Evolutionary conservation across 1,284 basidiomycete genomes (phyloP).

Genomic region (Ustilago cynodontis): DNA sequence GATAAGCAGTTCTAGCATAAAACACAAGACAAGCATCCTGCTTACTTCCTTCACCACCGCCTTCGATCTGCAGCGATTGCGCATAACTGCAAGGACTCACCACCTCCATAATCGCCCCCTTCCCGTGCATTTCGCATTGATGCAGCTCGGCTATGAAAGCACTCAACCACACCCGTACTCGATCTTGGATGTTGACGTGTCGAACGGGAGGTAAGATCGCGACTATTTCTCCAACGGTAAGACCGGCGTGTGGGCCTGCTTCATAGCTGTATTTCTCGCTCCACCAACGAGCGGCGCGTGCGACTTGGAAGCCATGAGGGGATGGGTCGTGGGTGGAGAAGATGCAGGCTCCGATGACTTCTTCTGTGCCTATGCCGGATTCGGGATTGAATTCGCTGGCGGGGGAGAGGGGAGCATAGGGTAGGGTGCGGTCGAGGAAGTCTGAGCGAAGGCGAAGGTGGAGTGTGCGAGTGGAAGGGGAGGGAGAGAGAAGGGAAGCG

Average conservation of each 20-base stretch:
- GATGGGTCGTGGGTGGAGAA: constrained; percentile 28
- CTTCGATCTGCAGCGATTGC: constrained; percentile 4
- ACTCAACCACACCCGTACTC: constrained; percentile 31
- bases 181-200: constrained; percentile 37
- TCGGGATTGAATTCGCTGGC: constrained; percentile 42
- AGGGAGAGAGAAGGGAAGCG: constrained; percentile 16
- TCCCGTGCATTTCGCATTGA: constrained; percentile 36
- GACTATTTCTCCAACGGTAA: constrained; percentile 45
- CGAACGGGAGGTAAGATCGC: constrained; percentile 43
- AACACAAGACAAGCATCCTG: constrained; percentile 36
- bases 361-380: constrained; percentile 39
- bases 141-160: constrained; percentile 37
- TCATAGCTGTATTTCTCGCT: constrained; percentile 44
- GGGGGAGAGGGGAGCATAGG: constrained; percentile 16
- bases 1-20: constrained; percentile 11
- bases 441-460: constrained; percentile 20
- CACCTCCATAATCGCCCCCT: constrained; percentile 30
- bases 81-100: constrained; percentile 23
- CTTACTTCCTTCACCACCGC: constrained; percentile 1
- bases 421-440: constrained; percentile 26
- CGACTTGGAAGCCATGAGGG: constrained; percentile 17
- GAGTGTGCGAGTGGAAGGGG: not conserved
- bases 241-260: constrained; percentile 25
- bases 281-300: constrained; percentile 40
- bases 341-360: constrained; percentile 42